phyloP scores from a whole-genome alignment of 768 basidiomycete species.

The Russula virescens region DNA sequence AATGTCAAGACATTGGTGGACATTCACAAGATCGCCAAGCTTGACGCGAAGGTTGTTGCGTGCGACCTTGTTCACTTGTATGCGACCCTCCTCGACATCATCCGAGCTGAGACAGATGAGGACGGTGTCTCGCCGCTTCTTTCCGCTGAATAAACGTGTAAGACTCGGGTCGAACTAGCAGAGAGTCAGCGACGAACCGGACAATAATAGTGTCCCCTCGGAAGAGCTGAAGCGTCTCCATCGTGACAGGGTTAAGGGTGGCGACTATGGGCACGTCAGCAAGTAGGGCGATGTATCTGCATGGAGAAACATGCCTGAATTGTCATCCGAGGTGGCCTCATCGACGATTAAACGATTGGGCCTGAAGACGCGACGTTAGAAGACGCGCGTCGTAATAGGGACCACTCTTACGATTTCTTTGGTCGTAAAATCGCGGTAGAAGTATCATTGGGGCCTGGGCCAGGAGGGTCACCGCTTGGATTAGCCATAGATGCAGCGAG shows the following conservation, averaged over 20 bases:
- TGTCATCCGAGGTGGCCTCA: constrained; percentile 90
- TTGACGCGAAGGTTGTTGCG: constrained; percentile 98
- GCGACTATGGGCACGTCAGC: constrained; percentile 53
- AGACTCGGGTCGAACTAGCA: neutral
- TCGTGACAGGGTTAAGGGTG: constrained; percentile 91
- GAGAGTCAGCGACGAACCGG: constrained; percentile 45
- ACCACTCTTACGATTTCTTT: constrained; percentile 85
- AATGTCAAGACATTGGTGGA: constrained; percentile 95
- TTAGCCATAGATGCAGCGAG: constrained; percentile 50
- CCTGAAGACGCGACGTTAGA: constrained; percentile 38
- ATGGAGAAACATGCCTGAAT: constrained; percentile 61
- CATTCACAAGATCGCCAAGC: constrained; percentile 92
- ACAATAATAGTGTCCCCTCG: constrained; percentile 95
- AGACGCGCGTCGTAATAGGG: constrained; percentile 18
- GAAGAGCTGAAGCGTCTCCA: constrained; percentile 92
- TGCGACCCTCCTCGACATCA: constrained; percentile 96
- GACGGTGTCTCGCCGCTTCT: constrained; percentile 96
- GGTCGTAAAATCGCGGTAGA: constrained; percentile 94
- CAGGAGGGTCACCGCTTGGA: constrained; percentile 77
- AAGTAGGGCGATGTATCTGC: neutral
- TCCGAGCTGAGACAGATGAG: constrained; percentile 94
- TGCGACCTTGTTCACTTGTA: constrained; percentile 99
- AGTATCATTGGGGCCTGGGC: constrained; percentile 81
- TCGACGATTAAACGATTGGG: constrained; percentile 98
- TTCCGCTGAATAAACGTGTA: constrained; percentile 53